Conservation (phyloP, 2,329 filamentous ascomycete genomes). For the Colletotrichum sansevieriae region DNA sequence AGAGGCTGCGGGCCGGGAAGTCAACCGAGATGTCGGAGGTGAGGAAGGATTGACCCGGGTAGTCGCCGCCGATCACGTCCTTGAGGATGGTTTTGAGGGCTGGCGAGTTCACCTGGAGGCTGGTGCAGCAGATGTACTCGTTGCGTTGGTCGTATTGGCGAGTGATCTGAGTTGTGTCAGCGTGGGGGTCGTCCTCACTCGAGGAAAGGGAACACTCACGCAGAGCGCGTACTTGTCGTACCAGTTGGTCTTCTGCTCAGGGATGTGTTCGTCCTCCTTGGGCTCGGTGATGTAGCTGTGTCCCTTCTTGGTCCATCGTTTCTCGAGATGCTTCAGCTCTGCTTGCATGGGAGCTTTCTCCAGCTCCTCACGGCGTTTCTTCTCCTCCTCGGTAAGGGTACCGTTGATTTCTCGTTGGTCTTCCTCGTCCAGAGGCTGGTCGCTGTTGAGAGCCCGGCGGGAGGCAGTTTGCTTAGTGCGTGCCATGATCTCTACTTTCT, state of each 20-base stretch:
- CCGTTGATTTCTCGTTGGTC: slow-evolving; percentile 40
- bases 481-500: slow-evolving; percentile 9
- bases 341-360: slow-evolving; percentile 47
- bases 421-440: slow-evolving; percentile 39
- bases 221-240: slow-evolving; percentile 50
- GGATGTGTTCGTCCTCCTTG: slow-evolving; percentile 47
- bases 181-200: not conserved
- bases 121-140: slow-evolving; percentile 38
- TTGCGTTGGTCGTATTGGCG: slow-evolving; percentile 44
- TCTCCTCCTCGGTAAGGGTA: slow-evolving; percentile 42
- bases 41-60: slow-evolving; percentile 46
- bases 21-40: slow-evolving; percentile 44
- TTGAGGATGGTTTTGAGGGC: slow-evolving; percentile 44
- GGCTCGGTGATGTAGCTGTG: slow-evolving; percentile 48
- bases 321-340: slow-evolving; percentile 51
- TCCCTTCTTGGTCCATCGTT: slow-evolving; percentile 48
- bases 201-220: slow-evolving; percentile 8
- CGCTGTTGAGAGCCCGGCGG: not conserved
- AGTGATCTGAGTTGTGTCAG: slow-evolving; percentile 21
- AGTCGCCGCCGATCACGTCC: slow-evolving; percentile 44
- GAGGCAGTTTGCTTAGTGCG: slow-evolving; percentile 20
- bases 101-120: slow-evolving; percentile 45
- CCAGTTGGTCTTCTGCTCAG: slow-evolving; percentile 48
- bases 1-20: slow-evolving; percentile 46
- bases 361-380: slow-evolving; percentile 44